Base-by-base conservation (phyloP, 495 filamentous ascomycete species). In the Penicillium goetzii region DNA sequence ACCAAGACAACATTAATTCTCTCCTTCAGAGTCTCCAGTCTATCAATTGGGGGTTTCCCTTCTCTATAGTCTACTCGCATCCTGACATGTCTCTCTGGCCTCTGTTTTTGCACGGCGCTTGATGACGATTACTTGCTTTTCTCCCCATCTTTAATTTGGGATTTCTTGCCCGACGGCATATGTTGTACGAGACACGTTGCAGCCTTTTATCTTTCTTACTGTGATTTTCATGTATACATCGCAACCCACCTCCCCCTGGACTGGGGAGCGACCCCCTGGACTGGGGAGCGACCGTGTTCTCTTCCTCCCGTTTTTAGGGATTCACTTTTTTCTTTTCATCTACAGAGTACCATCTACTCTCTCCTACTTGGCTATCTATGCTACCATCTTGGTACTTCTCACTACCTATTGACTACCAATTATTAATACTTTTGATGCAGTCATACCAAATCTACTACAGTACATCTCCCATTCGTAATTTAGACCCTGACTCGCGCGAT, bases 181-280 rank as follows among this genome's bases (percentile, higher is more conserved):
- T 62, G 61, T 61, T 71, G 62, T 68, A 71, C 64, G 71, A 73
- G 60, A 72, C 60, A 73, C 62, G 68, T 56, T 65, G 33, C 33
- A 67, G 51, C 62, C 59, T 50, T 58, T 60, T 63, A n/a, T n/a
- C 47, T 56, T 25, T 59, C 53, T 65, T 62, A 14, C 47, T 55
- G 14, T 40, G 36, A 58, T 25, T 52, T 43, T 38, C 43, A 43
- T 65, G 52, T 58, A 41, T 41, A 14, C 25, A 14, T 54, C 45
- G 34, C 64, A 43, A 45, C 15, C 45, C 28, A 32, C 30, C 12
- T 43, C 45, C 55, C 34, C 32, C 52, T 58, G 45, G 30, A 45
- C 40, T 62, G 45, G 66, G 62, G 55, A 53, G 47, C 58, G 66
- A 56, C 55, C 30, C 34, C 32, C 52, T 58, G 45, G 30, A 45